Base-by-base conservation (phyloP, 495 filamentous ascomycete species). In the Lasiosphaeriaceae sp. region DNA sequence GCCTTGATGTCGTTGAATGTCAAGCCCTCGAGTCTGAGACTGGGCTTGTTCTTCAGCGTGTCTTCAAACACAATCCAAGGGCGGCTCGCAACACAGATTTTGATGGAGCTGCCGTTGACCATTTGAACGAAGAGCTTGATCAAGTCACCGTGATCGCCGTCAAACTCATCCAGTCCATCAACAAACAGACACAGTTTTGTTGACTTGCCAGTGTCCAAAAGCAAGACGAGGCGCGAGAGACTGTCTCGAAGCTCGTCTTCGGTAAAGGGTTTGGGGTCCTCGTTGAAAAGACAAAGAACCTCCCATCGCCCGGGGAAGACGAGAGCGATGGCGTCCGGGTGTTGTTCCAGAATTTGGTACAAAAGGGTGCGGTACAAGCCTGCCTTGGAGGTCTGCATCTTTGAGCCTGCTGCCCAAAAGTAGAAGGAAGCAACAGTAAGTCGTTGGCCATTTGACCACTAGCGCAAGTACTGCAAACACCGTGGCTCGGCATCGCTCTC, bases 131-230 rank as follows among this genome's bases (percentile, higher is more conserved):
- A 20, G 1, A 68, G 19, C n/a, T 58, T 43, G 17, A 75, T 57
- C 1, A 75, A 19, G 4, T 64, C 55, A 0, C 47, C 49, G 5
- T 70, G 60, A 21, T 71, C 61, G 1, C 66, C 67, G 8, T 61
- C 65, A 31, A 68, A 72, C 50, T 74, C 73, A 41, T 74, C 71
- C 8, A 77, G 57, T 1, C 66, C 73, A 41, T 74, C 74, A 17
- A 62, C 37, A 0, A n/a, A 39, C 0, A 57, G 23, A 0, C 17
- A 39, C 0, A 57, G 23, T 2, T 35, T 47, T 12, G 22, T 22
- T 0, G 34, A n/a, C n/a, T 11, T 8, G 50, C 46, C 4, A 3
- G 3, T 31, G 3, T 39, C 2, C 0, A 17, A n/a, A 14, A 60
- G 19, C 2, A 44, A 9, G 26, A 31, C 26, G 9, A 31, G 4